phyloP scores from a whole-genome alignment of 129 eudicot genomes.

The Flaveria ramosissima region DNA sequence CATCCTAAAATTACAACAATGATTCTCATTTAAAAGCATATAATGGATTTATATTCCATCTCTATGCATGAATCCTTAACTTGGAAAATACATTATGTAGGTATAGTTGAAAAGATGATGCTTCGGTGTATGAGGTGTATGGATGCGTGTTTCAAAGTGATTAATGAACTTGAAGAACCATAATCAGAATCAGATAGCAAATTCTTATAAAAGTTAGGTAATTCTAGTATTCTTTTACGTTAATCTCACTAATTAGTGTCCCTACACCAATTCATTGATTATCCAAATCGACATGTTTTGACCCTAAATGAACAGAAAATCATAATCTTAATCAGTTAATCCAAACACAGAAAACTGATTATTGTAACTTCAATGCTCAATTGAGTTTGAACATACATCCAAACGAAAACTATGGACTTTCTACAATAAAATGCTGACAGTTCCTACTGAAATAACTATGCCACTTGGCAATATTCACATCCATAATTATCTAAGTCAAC shows the following conservation, averaged over 20 bases:
- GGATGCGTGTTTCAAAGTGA: neutral
- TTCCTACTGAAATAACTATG: too few species aligned
- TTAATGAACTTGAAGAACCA: neutral
- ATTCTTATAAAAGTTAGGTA: neutral
- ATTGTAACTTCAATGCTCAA: neutral
- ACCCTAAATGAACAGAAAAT: neutral
- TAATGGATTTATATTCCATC: slow-evolving; percentile 1
- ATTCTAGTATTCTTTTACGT: neutral
- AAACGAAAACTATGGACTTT: neutral
- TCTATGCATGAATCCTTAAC: neutral
- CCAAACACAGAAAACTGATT: neutral
- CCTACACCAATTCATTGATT: neutral
- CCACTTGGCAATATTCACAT: neutral
- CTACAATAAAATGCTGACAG: too few species aligned
- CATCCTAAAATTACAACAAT: slow-evolving; percentile 56
- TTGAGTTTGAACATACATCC: neutral
- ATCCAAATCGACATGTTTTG: neutral
- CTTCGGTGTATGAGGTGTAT: neutral
- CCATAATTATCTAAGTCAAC: neutral
- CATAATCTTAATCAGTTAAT: neutral
- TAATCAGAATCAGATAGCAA: neutral
- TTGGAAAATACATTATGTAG: neutral
- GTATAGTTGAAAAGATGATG: neutral
- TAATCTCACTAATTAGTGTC: neutral
- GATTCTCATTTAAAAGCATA: slow-evolving; percentile 8